Base-by-base conservation (phyloP, 176 grass and related monocot species). In the Puya raimondii region DNA sequence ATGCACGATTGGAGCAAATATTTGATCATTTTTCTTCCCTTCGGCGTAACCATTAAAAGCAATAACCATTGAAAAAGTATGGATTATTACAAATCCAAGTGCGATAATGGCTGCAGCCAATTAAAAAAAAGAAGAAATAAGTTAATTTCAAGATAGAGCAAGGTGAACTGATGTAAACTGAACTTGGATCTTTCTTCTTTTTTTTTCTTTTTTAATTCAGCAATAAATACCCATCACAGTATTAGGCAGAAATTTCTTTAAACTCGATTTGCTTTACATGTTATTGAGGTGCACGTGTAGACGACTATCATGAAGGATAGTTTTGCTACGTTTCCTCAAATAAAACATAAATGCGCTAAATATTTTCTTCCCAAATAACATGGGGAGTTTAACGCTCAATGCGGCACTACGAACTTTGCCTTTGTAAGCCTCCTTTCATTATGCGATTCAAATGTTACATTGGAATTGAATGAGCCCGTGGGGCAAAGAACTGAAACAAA, bases 1-100 rank as follows among this genome's bases (percentile, higher is more conserved):
- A 79, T 99, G 94, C 76, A 87, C 25, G 75, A 80, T 33, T 69
- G 94, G 94, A 50, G 72, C 82, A 47, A 90, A 81, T 18, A 88
- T 64, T 80, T 86, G 86, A 57, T 99, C 87, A 20, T 50, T 85
- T 83, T 78, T 93, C 74, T 82, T 88, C 64, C 80, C 88, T 76
- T 99, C 82, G 11, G 22, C 73, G 69, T 99, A 99, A 77, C 84
- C 94, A 77, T 90, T 93, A 77, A 93, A 99, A 77, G 94, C 94
- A 90, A 99, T 81, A 50, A 93, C 79, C 94, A 99, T 99, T 51
- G 87, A 99, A 78, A 82, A 93, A 9, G 94, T 92, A 83, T 93
- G 94, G 78, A 99, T 84, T 27, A 90, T 73, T 74, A 87, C 67
- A 69, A 99, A 99, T 72, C 89, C 94, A 80, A 99, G 89, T 50